Evolutionary conservation across 768 basidiomycete species (phyloP).

Genomic region (Lentinula lateritia): DNA sequence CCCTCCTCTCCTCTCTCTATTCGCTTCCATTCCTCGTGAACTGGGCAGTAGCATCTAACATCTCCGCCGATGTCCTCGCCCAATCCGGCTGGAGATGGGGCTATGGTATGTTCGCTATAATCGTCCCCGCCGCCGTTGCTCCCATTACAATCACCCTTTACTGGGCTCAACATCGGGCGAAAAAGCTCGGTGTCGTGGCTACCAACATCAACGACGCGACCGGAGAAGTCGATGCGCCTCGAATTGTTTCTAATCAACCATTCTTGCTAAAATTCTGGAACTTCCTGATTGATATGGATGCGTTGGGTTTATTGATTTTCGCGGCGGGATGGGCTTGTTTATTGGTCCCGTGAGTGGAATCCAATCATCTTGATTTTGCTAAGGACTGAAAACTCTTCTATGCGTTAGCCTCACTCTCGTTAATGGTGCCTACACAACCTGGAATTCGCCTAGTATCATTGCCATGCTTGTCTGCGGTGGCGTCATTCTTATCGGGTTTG

Average conservation of each 20-base stretch:
- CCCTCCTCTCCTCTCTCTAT: constrained; percentile 31
- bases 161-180: constrained; percentile 29
- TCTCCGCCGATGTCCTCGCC: constrained; percentile 22
- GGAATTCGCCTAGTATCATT: constrained; percentile 22
- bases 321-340: constrained; percentile 25
- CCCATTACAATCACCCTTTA: constrained; percentile 29
- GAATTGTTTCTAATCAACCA: not conserved
- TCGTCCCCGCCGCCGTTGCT: constrained; percentile 26
- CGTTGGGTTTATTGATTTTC: constrained; percentile 27
- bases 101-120: constrained; percentile 27
- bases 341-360: constrained; percentile 28
- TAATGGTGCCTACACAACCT: constrained; percentile 10
- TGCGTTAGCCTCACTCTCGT: constrained; percentile 1
- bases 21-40: constrained; percentile 40
- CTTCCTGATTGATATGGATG: constrained; percentile 19
- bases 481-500: constrained; percentile 20
- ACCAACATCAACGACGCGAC: not conserved
- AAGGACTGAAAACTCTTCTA: not conserved
- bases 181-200: constrained; percentile 19
- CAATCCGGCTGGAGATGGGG: constrained; percentile 41
- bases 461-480: constrained; percentile 27
- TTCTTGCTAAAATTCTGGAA: constrained; percentile 1
- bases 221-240: not conserved
- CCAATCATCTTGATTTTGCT: not conserved
- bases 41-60: constrained; percentile 35